phyloP scores from a whole-genome alignment of 129 eudicot species.

The Pittosporum tobira region DNA sequence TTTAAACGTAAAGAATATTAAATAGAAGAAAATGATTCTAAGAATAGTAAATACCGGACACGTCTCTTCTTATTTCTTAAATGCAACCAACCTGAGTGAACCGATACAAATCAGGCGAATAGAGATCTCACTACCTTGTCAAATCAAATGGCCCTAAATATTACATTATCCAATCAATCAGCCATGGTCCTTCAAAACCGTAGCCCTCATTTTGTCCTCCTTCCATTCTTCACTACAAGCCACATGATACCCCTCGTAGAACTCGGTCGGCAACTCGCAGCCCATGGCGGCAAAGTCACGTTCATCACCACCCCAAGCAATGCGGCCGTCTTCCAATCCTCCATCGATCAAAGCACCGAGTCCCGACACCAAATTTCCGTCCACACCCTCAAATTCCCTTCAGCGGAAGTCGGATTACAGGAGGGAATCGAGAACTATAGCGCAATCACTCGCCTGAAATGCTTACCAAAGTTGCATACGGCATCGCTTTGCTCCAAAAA shows the following conservation, averaged over 20 bases:
- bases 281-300: conserved; percentile 25
- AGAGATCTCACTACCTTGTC: no score
- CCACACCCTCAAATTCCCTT: conserved; percentile 21
- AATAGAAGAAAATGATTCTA: no score
- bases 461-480: not conserved
- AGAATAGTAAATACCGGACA: no score
- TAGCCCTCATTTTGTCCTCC: conserved; percentile 27
- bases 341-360: conserved; percentile 3
- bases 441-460: not conserved
- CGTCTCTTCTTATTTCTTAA: no score
- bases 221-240: conserved; percentile 24
- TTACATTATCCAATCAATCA: no score
- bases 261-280: conserved; percentile 25
- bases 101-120: no score
- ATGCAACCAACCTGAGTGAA: no score
- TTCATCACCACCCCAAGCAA: conserved; percentile 34
- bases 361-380: conserved; percentile 6
- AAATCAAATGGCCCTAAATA: no score
- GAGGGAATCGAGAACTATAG: conserved; percentile 19
- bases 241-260: conserved; percentile 35
- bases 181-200: not conserved
- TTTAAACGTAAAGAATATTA: no score
- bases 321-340: conserved; percentile 17
- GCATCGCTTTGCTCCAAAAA: conserved; percentile 17
- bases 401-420: conserved; percentile 20